Conservation (phyloP, 2,329 filamentous ascomycete species). For the Trichophyton schoenleinii region DNA sequence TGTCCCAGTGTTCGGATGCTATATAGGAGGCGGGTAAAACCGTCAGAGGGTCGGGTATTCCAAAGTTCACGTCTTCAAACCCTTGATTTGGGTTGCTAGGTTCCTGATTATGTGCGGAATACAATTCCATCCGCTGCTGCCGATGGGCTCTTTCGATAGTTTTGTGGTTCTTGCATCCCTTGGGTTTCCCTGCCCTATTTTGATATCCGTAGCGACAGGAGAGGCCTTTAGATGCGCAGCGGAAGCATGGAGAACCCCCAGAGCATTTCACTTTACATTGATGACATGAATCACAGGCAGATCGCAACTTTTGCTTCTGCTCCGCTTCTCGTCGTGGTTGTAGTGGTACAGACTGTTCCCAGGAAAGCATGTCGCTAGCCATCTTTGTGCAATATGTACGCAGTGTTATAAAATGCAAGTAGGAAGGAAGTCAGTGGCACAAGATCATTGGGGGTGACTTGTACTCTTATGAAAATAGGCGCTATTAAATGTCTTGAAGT, state of each 20-base stretch:
- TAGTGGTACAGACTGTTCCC: background rate
- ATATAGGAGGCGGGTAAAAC: background rate
- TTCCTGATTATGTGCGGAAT: background rate
- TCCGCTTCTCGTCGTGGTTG: background rate
- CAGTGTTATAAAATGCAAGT: background rate
- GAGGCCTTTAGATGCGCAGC: background rate
- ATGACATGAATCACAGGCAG: conserved; percentile 3
- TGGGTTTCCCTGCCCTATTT: conserved; percentile 1
- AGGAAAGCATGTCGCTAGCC: background rate
- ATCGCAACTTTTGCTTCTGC: conserved; percentile 1
- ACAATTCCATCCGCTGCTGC: background rate
- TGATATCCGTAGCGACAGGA: conserved; percentile 3
- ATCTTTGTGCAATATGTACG: background rate
- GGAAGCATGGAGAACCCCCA: background rate
- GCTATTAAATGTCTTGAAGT: background rate
- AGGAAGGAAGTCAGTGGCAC: background rate
- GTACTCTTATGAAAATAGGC: background rate
- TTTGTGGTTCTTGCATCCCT: conserved; percentile 3
- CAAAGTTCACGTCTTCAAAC: background rate
- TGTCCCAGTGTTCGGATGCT: background rate
- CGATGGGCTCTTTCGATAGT: conserved; percentile 1
- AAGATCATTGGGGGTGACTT: background rate
- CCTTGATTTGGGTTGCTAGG: background rate
- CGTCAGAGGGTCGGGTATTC: background rate
- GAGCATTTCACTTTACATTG: conserved; percentile 3